These are phyloP conservation scores for Fusarium sp. DNA, from an alignment of 2,329 filamentous ascomycete species.

Conservation along the genomic window DNA sequence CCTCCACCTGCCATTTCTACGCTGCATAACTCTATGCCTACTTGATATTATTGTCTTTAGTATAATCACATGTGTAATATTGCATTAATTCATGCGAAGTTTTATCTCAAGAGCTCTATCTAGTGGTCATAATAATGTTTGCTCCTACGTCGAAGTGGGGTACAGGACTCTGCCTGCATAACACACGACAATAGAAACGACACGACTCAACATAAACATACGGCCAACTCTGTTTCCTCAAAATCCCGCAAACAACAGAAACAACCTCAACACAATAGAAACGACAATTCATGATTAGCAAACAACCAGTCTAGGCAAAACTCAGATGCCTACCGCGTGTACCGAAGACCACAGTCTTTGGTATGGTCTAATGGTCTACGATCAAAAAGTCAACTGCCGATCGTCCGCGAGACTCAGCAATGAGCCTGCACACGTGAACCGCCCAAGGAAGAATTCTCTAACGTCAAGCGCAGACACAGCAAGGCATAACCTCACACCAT, in stretches of 20 bases:
- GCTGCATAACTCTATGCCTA: too few species aligned
- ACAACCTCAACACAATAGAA: background rate
- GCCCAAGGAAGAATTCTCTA: background rate
- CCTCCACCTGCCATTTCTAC: background rate
- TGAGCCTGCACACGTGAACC: background rate
- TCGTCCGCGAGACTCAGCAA: background rate
- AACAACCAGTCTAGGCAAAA: background rate
- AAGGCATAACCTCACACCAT: background rate
- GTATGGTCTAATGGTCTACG: background rate
- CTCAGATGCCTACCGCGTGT: too few species aligned
- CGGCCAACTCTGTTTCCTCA: too few species aligned
- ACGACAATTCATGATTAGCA: too few species aligned
- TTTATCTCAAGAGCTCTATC: background rate
- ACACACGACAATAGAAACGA: too few species aligned
- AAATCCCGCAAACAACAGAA: background rate
- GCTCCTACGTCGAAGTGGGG: background rate
- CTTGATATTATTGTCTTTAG: background rate
- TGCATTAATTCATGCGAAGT: fast-evolving
- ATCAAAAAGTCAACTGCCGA: background rate
- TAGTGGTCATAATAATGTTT: background rate
- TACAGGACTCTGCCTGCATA: fast-evolving
- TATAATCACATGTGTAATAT: fast-evolving
- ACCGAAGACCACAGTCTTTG: background rate
- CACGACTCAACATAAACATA: too few species aligned
- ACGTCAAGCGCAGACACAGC: background rate